Evolutionary conservation across 202 grass and related monocot species (phyloP).

Genomic region (Elaeis oleifera): DNA sequence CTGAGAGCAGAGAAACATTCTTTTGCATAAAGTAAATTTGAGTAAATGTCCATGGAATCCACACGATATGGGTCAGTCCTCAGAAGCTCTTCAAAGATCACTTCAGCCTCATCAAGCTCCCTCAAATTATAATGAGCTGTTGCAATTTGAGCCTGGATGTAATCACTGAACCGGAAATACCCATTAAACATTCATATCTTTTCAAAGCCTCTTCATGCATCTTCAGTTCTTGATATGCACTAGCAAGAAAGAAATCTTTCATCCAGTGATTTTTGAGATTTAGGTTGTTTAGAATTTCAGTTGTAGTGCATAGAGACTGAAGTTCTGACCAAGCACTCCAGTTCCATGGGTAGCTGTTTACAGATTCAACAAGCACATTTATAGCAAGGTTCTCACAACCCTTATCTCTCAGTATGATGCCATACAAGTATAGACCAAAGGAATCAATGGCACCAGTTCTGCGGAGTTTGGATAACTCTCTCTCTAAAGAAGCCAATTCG

Average conservation of each 20-base stretch:
- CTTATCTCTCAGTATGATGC: conserved; percentile 83
- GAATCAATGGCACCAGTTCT: conserved; percentile 77
- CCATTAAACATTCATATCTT: conserved; percentile 71
- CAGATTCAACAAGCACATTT: conserved; percentile 69
- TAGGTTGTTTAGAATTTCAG: conserved; percentile 71
- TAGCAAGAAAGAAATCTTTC: conserved; percentile 97
- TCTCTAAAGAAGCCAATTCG: conserved; percentile 75
- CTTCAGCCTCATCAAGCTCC: conserved; percentile 89
- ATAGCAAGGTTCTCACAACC: conserved; percentile 57
- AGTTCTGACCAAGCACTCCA: conserved; percentile 96
- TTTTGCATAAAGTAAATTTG: conserved; percentile 94
- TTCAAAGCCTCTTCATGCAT: conserved; percentile 86
- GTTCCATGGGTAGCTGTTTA: conserved; percentile 95
- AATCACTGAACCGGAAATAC: conserved; percentile 60
- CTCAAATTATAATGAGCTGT: conserved; percentile 83
- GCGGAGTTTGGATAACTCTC: conserved; percentile 62
- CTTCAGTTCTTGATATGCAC: conserved; percentile 80
- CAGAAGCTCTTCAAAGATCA: conserved; percentile 96
- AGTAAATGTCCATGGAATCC: conserved; percentile 95
- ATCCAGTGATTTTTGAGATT: conserved; percentile 98
- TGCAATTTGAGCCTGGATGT: conserved; percentile 96
- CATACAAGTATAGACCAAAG: conserved; percentile 87
- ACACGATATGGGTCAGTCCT: conserved; percentile 87
- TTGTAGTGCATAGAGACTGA: conserved; percentile 68
- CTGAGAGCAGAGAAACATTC: conserved; percentile 81